phyloP scores from a whole-genome alignment of 345 rosid genomes.

The Dipteronia dyeriana region DNA sequence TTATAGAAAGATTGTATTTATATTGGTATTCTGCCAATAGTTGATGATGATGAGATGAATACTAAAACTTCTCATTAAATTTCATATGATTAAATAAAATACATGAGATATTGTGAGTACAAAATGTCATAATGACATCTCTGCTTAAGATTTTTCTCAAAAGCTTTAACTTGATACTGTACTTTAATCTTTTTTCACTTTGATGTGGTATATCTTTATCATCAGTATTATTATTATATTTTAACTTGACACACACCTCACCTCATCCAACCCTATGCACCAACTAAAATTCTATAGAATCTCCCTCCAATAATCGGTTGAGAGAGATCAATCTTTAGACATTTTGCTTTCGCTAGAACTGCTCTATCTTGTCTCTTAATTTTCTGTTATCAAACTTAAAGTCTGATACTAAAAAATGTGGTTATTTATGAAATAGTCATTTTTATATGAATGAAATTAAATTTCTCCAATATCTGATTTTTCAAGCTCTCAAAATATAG shows the following conservation, averaged over 20 bases:
- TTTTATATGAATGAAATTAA: neutral
- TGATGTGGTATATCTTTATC: neutral
- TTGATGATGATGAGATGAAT: no score
- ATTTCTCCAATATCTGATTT: neutral
- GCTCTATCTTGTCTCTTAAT: neutral
- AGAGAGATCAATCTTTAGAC: neutral
- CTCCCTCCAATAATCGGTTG: neutral
- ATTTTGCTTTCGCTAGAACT: no score
- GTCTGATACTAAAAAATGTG: neutral
- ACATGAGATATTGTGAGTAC: neutral
- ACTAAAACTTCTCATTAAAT: no score
- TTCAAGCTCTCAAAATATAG: neutral
- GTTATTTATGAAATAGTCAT: no score
- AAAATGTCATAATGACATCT: neutral
- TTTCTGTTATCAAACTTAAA: neutral
- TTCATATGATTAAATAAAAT: neutral
- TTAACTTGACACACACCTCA: neutral
- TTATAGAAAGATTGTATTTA: no score
- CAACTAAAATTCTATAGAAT: neutral
- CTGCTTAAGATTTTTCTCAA: neutral
- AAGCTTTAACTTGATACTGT: neutral
- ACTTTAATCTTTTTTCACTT: neutral
- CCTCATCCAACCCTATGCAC: neutral
- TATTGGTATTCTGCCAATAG: no score
- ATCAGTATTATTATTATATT: no score